These are phyloP conservation scores for sunflower (Helianthus annuus) DNA, from an alignment of 129 eudicot genomes.

Conservation along the genomic window DNA sequence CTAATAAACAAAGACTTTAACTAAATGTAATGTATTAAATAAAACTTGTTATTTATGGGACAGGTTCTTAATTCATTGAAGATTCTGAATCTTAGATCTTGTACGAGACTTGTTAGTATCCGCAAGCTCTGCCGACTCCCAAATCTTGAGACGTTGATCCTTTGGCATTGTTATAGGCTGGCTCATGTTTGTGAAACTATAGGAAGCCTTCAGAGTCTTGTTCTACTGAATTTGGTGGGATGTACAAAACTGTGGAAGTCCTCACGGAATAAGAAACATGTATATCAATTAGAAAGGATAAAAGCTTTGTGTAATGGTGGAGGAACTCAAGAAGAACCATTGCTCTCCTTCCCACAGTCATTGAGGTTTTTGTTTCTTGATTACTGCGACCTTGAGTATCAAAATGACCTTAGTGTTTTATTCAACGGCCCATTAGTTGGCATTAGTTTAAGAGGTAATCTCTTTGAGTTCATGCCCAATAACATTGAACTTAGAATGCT, in stretches of 20 bases:
- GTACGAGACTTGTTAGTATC: neutral
- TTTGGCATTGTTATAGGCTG: constrained; percentile 10
- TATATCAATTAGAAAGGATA: too few species aligned
- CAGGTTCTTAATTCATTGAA: constrained; percentile 14
- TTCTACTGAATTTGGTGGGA: constrained; percentile 16
- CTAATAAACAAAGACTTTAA: neutral
- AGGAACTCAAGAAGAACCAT: neutral
- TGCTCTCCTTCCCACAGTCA: constrained; percentile 5
- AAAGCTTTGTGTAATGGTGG: too few species aligned
- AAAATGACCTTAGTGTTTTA: neutral
- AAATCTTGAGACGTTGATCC: constrained; percentile 28
- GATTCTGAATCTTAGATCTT: constrained; percentile 37
- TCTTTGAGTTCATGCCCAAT: constrained; percentile 3
- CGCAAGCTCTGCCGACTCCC: constrained; percentile 12
- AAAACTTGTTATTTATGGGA: too few species aligned
- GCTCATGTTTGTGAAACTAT: constrained; percentile 27
- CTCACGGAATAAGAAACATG: too few species aligned
- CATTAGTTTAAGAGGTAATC: constrained; percentile 3
- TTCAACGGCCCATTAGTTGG: neutral
- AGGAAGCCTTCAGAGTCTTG: constrained; percentile 19
- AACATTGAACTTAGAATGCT: constrained; percentile 15
- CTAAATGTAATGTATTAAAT: too few species aligned
- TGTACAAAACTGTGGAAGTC: constrained; percentile 14
- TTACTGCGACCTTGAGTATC: neutral
- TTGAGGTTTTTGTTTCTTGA: neutral